Conservation (phyloP, 192 early-diverging fungal species). For the Coemansia sp. region DNA sequence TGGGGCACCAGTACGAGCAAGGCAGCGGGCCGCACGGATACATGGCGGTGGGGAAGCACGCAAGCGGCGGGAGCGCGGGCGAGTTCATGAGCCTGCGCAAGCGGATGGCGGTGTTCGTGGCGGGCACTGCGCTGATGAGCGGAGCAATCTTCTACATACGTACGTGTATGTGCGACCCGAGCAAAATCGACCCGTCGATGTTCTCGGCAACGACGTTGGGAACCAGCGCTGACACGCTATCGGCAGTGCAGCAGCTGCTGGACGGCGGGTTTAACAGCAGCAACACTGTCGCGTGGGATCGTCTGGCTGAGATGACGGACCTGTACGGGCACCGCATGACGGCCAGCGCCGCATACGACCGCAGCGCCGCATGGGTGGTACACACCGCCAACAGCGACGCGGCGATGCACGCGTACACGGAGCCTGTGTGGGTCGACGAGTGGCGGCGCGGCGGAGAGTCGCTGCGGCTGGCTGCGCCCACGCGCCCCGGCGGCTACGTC, state of each 20-base stretch:
- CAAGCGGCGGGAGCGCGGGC: not conserved
- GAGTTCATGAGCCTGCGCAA: conserved; percentile 15
- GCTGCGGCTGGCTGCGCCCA: conserved; percentile 54
- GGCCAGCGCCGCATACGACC: conserved; percentile 52
- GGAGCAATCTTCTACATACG: conserved; percentile 10
- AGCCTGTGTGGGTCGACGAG: conserved; percentile 57
- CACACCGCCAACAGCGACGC: conserved; percentile 43
- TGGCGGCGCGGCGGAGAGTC: conserved; percentile 60
- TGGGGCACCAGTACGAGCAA: conserved; percentile 10
- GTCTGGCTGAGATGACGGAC: conserved; percentile 64
- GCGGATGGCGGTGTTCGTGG: conserved; percentile 20
- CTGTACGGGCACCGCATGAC: conserved; percentile 61
- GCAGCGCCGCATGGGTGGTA: conserved; percentile 59
- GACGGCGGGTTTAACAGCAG: conserved; percentile 19
- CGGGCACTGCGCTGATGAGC: conserved; percentile 12
- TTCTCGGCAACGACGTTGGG: conserved; percentile 25
- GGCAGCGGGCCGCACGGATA: conserved; percentile 21
- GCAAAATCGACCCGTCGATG: conserved; percentile 18
- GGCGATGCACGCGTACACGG: conserved; percentile 53
- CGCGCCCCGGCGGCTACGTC: conserved; percentile 44
- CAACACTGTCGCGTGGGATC: conserved; percentile 60
- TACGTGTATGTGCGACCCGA: conserved; percentile 18
- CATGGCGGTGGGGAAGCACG: conserved; percentile 1
- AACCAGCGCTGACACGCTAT: conserved; percentile 21
- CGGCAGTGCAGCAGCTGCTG: conserved; percentile 32